These are phyloP conservation scores for Azolla pinnata DNA, from an alignment of 75 land plant species.

Conservation along the genomic window DNA sequence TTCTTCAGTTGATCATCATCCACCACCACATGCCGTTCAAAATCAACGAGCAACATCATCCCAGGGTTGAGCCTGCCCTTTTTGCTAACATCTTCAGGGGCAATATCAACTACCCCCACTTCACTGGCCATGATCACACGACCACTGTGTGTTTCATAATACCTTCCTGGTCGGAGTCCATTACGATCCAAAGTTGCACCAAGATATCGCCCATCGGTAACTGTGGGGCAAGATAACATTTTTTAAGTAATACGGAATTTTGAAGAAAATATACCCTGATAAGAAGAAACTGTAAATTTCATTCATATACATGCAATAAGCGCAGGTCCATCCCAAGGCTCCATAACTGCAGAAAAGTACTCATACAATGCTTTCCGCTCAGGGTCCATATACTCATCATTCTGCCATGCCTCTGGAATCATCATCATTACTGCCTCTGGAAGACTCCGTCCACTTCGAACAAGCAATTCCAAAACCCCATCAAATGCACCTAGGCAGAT, in stretches of 20 bases:
- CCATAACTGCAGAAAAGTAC: conserved; percentile 91
- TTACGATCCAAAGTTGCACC: conserved; percentile 97
- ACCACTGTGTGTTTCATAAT: conserved; percentile 80
- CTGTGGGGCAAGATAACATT: conserved; percentile 25
- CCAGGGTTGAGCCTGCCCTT: conserved; percentile 98
- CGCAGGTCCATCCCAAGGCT: conserved; percentile 99
- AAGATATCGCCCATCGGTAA: conserved; percentile 95
- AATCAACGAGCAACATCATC: conserved; percentile 98
- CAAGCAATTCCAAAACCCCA: conserved; percentile 87
- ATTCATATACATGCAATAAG: conserved; percentile 78
- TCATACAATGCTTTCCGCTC: conserved; percentile 86
- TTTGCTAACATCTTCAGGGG: conserved; percentile 69
- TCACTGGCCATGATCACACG: conserved; percentile 99
- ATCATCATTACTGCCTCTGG: conserved; percentile 99
- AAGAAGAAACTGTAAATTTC: too few relatives aligned
- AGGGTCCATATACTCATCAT: conserved; percentile 91
- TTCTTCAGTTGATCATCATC: conserved; percentile 92
- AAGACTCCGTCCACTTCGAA: conserved; percentile 85
- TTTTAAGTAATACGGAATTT: neutral
- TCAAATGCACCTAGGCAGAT: conserved; percentile 92
- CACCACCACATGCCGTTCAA: conserved; percentile 86
- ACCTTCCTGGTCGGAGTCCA: conserved; percentile 94
- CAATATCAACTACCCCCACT: conserved; percentile 94
- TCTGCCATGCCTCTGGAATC: conserved; percentile 99
- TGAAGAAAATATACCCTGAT: conserved; percentile 2